Percentiles rank a stretch among this genome's conserved stretches.
phyloP scores from a whole-genome alignment of 2,329 filamentous ascomycete species.

The Monosporascus sp. region DNA sequence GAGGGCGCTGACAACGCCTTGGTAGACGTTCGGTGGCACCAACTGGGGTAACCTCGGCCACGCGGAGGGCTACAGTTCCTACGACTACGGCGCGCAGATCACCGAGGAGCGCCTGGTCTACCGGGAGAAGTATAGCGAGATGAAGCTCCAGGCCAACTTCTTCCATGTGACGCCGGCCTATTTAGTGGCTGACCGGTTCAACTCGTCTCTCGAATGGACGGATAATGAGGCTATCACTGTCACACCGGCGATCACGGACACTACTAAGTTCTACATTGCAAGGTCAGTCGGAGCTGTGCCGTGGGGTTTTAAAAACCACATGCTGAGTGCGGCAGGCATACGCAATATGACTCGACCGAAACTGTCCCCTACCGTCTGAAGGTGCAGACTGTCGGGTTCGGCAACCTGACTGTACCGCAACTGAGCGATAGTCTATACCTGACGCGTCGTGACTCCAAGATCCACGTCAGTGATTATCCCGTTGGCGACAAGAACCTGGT shows the following conservation, averaged over 20 bases:
- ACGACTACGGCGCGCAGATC: constrained; percentile 55
- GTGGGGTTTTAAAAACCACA: not conserved
- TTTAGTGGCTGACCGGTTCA: constrained; percentile 51
- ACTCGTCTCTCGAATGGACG: constrained; percentile 23
- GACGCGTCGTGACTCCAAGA: constrained; percentile 58
- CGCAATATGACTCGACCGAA: constrained; percentile 8
- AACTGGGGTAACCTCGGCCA: constrained; percentile 81
- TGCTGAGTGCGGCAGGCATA: not conserved
- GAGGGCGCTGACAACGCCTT: not conserved
- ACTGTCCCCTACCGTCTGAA: no score
- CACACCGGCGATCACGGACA: constrained; percentile 10
- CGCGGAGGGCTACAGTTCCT: constrained; percentile 57
- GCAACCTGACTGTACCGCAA: constrained; percentile 8
- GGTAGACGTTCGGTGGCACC: constrained; percentile 65
- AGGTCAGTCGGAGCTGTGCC: not conserved
- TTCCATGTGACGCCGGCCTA: constrained; percentile 67
- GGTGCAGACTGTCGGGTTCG: no score
- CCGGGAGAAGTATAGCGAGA: constrained; percentile 73
- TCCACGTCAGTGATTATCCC: constrained; percentile 63
- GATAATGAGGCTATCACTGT: constrained; percentile 35
- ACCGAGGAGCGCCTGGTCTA: constrained; percentile 62
- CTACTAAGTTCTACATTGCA: constrained; percentile 18
- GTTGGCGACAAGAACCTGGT: constrained; percentile 54
- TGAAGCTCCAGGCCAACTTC: constrained; percentile 73
- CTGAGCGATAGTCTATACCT: constrained; percentile 14